phyloP scores from a whole-genome alignment of 2,329 filamentous ascomycete species.

The Phialophora expanda region DNA sequence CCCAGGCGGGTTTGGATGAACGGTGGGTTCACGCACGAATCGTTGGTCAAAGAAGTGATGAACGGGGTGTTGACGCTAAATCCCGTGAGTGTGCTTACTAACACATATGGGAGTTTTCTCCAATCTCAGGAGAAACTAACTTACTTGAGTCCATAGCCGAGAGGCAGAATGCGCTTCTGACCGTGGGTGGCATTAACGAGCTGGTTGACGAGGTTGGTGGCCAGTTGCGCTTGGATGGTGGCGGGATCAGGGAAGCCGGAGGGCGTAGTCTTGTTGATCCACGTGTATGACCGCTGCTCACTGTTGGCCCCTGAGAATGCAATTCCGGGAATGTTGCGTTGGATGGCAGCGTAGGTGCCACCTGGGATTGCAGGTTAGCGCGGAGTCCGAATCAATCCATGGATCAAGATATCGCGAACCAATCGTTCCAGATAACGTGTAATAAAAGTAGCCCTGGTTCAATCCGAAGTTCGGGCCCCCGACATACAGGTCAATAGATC shows the following conservation, averaged over 20 bases:
- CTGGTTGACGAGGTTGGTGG: slow-evolving; percentile 53
- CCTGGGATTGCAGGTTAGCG: slow-evolving; percentile 41
- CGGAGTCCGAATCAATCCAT: background rate
- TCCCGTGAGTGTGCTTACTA: background rate
- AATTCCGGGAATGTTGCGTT: slow-evolving; percentile 58
- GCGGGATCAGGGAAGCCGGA: slow-evolving; percentile 49
- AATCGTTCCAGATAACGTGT: slow-evolving; percentile 57
- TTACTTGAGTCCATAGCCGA: slow-evolving; percentile 55
- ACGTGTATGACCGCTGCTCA: slow-evolving; percentile 51
- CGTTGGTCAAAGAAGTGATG: slow-evolving; percentile 48
- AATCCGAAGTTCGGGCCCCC: slow-evolving; percentile 62
- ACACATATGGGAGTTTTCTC: too few relatives aligned
- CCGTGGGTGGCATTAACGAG: slow-evolving; percentile 49
- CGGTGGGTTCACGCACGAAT: slow-evolving; percentile 49
- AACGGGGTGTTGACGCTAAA: slow-evolving; percentile 56
- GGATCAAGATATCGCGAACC: background rate
- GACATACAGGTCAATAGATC: slow-evolving; percentile 60
- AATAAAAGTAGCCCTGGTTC: slow-evolving; percentile 62
- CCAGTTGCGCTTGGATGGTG: slow-evolving; percentile 51
- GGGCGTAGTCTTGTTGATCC: slow-evolving; percentile 48
- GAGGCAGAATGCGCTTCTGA: slow-evolving; percentile 48
- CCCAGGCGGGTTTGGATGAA: slow-evolving; percentile 57
- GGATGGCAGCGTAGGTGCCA: slow-evolving; percentile 58
- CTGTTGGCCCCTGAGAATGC: slow-evolving; percentile 55
- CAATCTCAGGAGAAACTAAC: background rate